A percentile compares a stretch with the other conserved stretches of the same genome.
phyloP scores from a whole-genome alignment of 1,284 basidiomycete species.

The Gomphus bonarii region DNA sequence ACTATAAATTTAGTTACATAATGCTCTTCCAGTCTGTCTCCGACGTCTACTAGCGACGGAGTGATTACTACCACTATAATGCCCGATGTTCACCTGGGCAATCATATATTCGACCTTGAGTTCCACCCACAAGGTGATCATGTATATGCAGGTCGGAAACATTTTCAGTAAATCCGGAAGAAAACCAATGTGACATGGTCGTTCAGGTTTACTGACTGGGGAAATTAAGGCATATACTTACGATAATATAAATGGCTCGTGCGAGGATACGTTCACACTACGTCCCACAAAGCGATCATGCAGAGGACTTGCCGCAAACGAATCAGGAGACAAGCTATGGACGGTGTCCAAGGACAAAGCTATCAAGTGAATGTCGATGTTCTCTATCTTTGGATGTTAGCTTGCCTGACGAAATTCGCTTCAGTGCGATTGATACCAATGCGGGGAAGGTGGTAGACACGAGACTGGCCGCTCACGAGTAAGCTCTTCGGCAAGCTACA shows the following conservation, averaged over 20 bases:
- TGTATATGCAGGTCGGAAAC: constrained; percentile 42
- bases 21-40: no score
- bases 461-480: constrained; percentile 71
- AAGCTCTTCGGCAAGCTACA: constrained; percentile 30
- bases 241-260: constrained; percentile 47
- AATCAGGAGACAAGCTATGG: constrained; percentile 59
- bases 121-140: constrained; percentile 70
- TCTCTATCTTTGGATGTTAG: not conserved
- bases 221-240: constrained; percentile 75
- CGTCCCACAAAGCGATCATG: constrained; percentile 69
- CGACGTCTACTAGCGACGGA: no score
- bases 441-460: constrained; percentile 57
- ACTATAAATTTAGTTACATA: no score
- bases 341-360: constrained; percentile 79
- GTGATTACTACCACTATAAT: constrained; percentile 24
- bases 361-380: constrained; percentile 44
- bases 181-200: not conserved
- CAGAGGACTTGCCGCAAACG: constrained; percentile 55
- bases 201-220: constrained; percentile 63
- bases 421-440: constrained; percentile 57
- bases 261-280: constrained; percentile 41
- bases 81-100: constrained; percentile 64
- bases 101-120: constrained; percentile 81
- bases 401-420: not conserved
- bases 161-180: not conserved